Conservation (phyloP, 2,329 filamentous ascomycete genomes). For the Fusarium sacchari region DNA sequence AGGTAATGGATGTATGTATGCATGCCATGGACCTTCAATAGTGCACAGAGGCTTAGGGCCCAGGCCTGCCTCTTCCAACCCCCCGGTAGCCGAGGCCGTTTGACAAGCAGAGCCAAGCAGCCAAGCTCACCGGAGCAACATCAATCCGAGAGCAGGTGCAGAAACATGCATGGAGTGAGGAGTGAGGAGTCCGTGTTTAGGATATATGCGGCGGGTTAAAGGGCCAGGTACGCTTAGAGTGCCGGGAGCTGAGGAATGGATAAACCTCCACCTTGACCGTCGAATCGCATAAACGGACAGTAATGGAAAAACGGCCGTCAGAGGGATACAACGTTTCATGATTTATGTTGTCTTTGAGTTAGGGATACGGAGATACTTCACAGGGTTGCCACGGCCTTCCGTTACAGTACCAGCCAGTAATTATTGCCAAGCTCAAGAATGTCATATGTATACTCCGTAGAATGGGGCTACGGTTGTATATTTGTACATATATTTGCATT, state of each 20-base stretch:
- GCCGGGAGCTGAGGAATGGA: constrained; percentile 36
- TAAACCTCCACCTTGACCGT: constrained; percentile 22
- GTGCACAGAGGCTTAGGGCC: constrained; percentile 10
- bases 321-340: constrained; percentile 13
- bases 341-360: not conserved
- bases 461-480: not conserved
- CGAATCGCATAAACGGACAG: not conserved
- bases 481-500: not conserved
- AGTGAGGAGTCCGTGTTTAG: not conserved
- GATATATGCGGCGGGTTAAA: constrained; percentile 3
- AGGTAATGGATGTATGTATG: no score
- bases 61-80: not conserved
- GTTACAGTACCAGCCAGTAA: constrained; percentile 12
- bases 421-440: constrained; percentile 13
- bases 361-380: not conserved
- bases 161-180: constrained; percentile 4
- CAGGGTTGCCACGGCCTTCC: constrained; percentile 2
- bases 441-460: no score
- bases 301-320: constrained; percentile 14
- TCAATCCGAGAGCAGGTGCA: constrained; percentile 9
- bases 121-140: constrained; percentile 5
- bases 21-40: constrained; percentile 1
- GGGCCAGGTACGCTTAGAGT: not conserved
- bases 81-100: constrained; percentile 3
- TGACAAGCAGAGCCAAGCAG: not conserved